phyloP scores from a whole-genome alignment of 23 red algal genomes.

The Gracilaria domingensis region DNA sequence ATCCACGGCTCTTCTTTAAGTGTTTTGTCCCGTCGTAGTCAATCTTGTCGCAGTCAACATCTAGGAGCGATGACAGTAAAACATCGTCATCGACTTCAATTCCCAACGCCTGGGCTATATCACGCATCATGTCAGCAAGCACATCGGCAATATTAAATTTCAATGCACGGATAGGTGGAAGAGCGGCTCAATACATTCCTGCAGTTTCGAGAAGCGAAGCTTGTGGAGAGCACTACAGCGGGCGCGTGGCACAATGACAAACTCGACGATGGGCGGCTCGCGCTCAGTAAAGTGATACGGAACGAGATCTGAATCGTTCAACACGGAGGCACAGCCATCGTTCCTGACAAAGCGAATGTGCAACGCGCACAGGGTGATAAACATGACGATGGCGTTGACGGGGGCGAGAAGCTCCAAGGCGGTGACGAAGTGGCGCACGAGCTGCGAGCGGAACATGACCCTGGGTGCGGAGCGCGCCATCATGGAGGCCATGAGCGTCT shows the following conservation, averaged over 20 bases:
- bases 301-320: conserved; percentile 36
- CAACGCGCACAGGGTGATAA: conserved; percentile 62
- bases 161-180: conserved; percentile 62
- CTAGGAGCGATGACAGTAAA: conserved; percentile 41
- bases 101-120: conserved; percentile 75
- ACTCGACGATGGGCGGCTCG: conserved; percentile 33
- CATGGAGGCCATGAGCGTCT: conserved; percentile 74
- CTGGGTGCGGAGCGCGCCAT: conserved; percentile 58
- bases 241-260: conserved; percentile 17
- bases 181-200: no score
- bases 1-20: no score
- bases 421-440: conserved; percentile 34
- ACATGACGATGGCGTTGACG: conserved; percentile 68
- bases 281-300: not conserved
- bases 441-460: conserved; percentile 48
- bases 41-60: no score
- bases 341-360: conserved; percentile 80
- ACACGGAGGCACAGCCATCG: conserved; percentile 60
- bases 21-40: no score
- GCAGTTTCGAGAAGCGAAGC: conserved; percentile 84
- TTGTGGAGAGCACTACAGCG: not conserved
- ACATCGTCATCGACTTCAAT: conserved; percentile 80
- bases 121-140: conserved; percentile 79
- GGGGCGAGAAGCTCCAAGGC: conserved; percentile 55
- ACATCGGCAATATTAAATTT: no score